Evolutionary conservation across 331 rosid genomes (phyloP), one percentile per base, ranked within the genome.

Genomic region (Malus hybrid): DNA sequence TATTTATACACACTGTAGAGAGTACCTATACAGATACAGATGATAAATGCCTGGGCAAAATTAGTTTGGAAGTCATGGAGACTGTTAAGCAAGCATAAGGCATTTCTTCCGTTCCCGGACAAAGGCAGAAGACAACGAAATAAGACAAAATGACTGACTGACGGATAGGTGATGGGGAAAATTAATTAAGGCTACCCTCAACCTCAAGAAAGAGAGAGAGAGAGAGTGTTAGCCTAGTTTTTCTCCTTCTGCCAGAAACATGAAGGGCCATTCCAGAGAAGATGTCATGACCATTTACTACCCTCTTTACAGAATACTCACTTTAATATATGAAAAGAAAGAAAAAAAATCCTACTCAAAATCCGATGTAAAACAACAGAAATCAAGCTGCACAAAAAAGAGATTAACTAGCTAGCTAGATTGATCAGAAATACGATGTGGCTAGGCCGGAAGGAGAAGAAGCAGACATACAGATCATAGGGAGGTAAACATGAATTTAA

Each of bases 251-350:
- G 77, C 81, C 84, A 79, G 77, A 72, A 76, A 77, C 78, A 76
- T 72, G 84, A 75, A 80, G 66, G 81, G 81, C 77, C 68, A 78
- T 73, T 77, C 77, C 81, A 75, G 84, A 80, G 81, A 80, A 77
- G 73, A 80, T 82, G 89, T 82, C 83, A 82, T 24, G 71, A 66
- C 81, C 84, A 82, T 82, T 82, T 80, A 86, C 65, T 70, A 46
- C 71, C 14, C 48, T 42, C 48, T 10, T 9, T 6, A 52, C 58
- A 14, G 8, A 15, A 18, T 29, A 42, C 78, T 66, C 80, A 9
- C 81, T 33, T 48, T 66, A 78, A 69, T 63, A 22, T 10, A 58
- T 9, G 70, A 67, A 22, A 34, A 62, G 13, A 42, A 42, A 42
- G 48, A 42, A 42, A 42, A 42, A 10, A 42, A 42, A 42, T 42